These are phyloP conservation scores for Candida easanensis DNA, from an alignment of 805 yeast genomes.

Conservation along the genomic window DNA sequence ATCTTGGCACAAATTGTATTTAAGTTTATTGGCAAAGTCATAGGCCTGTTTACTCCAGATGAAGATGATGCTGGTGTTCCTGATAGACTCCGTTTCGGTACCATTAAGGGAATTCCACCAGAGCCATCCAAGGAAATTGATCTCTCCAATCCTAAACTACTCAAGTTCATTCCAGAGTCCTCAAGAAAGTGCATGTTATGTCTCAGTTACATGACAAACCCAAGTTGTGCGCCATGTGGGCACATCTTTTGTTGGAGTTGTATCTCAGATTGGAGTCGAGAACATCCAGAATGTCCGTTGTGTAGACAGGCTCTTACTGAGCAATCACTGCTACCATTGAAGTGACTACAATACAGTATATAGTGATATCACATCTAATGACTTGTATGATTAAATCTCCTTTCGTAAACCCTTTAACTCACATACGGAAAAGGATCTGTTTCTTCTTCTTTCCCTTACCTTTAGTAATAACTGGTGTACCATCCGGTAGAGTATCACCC, in stretches of 20 bases:
- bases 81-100: not conserved
- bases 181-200: slow-evolving; percentile 85
- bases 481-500: slow-evolving; percentile 21
- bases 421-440: slow-evolving; percentile 50
- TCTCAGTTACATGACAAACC: slow-evolving; percentile 72
- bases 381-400: no score
- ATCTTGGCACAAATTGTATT: slow-evolving; percentile 52
- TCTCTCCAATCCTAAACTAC: slow-evolving; percentile 50
- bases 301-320: slow-evolving; percentile 67
- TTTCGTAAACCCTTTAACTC: no score
- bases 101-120: slow-evolving; percentile 11
- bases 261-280: slow-evolving; percentile 85
- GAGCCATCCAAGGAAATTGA: slow-evolving; percentile 37
- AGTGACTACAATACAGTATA: no score
- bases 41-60: slow-evolving; percentile 1
- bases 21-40: slow-evolving; percentile 29
- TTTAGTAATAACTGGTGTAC: slow-evolving; percentile 15
- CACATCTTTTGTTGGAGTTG: slow-evolving; percentile 94
- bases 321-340: slow-evolving; percentile 26
- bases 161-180: slow-evolving; percentile 67
- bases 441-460: slow-evolving; percentile 47
- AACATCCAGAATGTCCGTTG: slow-evolving; percentile 85
- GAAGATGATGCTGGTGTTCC: slow-evolving; percentile 9
- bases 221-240: slow-evolving; percentile 87
- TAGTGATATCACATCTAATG: no score